These are phyloP conservation scores for Blastosporella zonata DNA, from an alignment of 1,284 basidiomycete genomes.

Conservation along the genomic window DNA sequence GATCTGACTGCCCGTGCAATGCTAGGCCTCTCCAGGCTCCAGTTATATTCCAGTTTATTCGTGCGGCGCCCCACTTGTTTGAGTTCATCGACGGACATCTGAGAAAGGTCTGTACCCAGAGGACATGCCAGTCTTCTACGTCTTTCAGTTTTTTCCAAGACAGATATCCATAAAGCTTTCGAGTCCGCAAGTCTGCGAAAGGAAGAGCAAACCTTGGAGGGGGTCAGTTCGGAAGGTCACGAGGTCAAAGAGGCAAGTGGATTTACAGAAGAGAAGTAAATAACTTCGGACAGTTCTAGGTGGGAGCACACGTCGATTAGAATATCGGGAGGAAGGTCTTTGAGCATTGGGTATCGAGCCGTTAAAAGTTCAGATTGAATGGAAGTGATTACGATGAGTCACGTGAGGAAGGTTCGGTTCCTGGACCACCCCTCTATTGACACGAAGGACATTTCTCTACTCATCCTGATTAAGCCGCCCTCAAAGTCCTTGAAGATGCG, in stretches of 20 bases:
- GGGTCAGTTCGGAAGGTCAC: neutral
- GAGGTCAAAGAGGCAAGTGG: neutral
- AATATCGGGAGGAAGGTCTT: conserved; percentile 4
- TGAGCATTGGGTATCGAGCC: too few species aligned
- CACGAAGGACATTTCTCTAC: too few species aligned
- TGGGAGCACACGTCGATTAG: conserved; percentile 8
- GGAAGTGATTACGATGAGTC: too few species aligned
- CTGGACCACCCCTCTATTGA: too few species aligned
- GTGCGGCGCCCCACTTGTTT: conserved; percentile 16
- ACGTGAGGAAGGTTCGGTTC: too few species aligned
- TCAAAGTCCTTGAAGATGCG: too few species aligned
- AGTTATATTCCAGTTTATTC: conserved; percentile 15
- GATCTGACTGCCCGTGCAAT: conserved; percentile 13
- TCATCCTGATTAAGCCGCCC: too few species aligned
- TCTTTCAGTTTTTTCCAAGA: conserved; percentile 11
- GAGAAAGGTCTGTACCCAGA: conserved; percentile 12
- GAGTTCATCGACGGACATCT: conserved; percentile 11
- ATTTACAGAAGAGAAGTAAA: conserved; percentile 11
- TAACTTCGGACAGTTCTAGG: conserved; percentile 8
- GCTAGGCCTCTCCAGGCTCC: conserved; percentile 12
- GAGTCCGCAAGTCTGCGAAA: conserved; percentile 11
- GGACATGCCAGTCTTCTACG: conserved; percentile 15
- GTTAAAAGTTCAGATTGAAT: too few species aligned
- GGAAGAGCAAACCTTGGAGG: conserved; percentile 15
- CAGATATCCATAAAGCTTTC: conserved; percentile 17